These are phyloP conservation scores for Fusarium hostae DNA, from an alignment of 2,329 filamentous ascomycete species.

Conservation along the genomic window DNA sequence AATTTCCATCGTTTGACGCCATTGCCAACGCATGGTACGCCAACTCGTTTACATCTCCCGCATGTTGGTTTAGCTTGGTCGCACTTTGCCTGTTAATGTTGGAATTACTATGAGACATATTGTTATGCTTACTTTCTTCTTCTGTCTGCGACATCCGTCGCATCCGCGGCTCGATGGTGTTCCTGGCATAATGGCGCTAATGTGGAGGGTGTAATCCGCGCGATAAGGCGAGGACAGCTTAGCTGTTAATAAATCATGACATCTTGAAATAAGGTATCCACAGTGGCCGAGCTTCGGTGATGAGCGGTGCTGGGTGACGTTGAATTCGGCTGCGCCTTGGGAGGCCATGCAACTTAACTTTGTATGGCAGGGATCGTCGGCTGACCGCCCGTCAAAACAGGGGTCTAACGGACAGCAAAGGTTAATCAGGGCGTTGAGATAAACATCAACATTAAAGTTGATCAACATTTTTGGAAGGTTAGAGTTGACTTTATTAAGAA, in stretches of 20 bases:
- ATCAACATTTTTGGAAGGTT: no score
- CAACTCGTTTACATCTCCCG: slow-evolving; percentile 33
- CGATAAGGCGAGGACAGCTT: not conserved
- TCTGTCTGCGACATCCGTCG: slow-evolving; percentile 32
- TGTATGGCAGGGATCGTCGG: not conserved
- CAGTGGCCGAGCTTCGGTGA: not conserved
- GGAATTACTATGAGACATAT: not conserved
- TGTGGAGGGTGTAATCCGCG: not conserved
- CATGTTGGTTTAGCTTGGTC: slow-evolving; percentile 30
- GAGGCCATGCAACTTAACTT: not conserved
- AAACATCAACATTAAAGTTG: not conserved
- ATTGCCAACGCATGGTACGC: slow-evolving; percentile 28
- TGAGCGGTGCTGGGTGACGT: not conserved
- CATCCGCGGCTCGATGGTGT: slow-evolving; percentile 31
- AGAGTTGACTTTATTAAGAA: no score
- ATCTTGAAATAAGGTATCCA: not conserved
- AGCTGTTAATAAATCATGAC: not conserved
- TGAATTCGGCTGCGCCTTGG: not conserved
- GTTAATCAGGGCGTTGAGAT: not conserved
- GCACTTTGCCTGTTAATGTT: slow-evolving; percentile 5
- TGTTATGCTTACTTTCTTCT: slow-evolving; percentile 26
- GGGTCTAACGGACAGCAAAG: not conserved
- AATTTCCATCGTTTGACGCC: slow-evolving; percentile 40
- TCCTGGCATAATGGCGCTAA: slow-evolving; percentile 17
- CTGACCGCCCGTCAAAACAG: not conserved